Evolutionary conservation across 805 yeast genomes (phyloP).

Genomic region (Yarrowia divulgata): DNA sequence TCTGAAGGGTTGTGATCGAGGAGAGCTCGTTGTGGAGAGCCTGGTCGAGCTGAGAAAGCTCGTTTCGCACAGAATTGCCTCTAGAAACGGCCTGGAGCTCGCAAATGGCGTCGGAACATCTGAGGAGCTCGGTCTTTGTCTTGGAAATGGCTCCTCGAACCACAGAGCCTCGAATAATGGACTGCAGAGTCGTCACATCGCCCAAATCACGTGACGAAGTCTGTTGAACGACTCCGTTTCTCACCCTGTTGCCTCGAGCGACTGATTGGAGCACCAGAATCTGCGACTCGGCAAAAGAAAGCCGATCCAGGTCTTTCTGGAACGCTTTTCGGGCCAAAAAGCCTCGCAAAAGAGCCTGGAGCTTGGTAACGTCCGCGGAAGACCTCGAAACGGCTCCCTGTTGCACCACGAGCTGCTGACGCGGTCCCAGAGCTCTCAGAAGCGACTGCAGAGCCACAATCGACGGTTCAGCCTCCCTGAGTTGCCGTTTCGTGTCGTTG

Average conservation of each 20-base stretch:
- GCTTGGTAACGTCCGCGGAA: constrained; percentile 42
- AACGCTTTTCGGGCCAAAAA: constrained; percentile 42
- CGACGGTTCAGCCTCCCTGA: background rate
- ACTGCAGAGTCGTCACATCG: constrained; percentile 44
- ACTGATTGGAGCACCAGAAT: constrained; percentile 46
- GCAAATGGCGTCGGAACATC: constrained; percentile 53
- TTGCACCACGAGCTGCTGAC: constrained; percentile 3
- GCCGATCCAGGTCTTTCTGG: constrained; percentile 41
- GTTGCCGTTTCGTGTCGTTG: background rate
- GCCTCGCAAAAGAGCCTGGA: constrained; percentile 69
- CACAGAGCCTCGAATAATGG: constrained; percentile 57
- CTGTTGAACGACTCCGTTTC: background rate
- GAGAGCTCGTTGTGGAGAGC: background rate
- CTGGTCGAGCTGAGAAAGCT: constrained; percentile 41
- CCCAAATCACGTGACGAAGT: constrained; percentile 5
- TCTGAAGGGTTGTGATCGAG: background rate
- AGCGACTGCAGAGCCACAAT: constrained; percentile 3
- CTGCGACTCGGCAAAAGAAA: constrained; percentile 41
- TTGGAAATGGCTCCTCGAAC: constrained; percentile 42
- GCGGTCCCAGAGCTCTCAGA: constrained; percentile 11
- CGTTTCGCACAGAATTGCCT: constrained; percentile 56
- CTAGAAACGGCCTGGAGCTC: constrained; percentile 63
- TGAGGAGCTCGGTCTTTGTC: constrained; percentile 58
- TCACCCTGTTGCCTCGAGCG: constrained; percentile 44
- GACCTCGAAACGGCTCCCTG: constrained; percentile 4